Base-by-base conservation (phyloP, 1,284 basidiomycete species). In the Erythrobasidium hasegawianum region DNA sequence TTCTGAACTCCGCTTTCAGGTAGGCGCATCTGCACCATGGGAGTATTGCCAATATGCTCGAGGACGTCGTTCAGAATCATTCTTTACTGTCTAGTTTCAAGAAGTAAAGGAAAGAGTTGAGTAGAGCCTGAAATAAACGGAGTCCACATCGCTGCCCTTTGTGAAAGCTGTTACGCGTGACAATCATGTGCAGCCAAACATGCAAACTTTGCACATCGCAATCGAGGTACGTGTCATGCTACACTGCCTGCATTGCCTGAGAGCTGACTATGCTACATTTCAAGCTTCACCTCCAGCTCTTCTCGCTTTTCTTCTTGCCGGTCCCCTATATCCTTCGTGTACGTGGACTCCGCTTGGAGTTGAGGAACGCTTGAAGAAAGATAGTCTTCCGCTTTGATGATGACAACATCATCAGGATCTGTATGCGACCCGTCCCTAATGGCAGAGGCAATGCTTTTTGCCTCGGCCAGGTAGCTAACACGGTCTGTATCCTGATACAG, bases 21-120 rank as follows among this genome's bases (percentile, higher is more conserved):
- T 11, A 18, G 54, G 5, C 2, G 24, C 54, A 38, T 89, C 83
- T 71, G 4, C 33, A 97, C 85, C 71, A 98, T 83, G 2, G 94
- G 95, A 0, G 95, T 97, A 72, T 90, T 82, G 4, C 94, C 94
- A 24, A 97, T 86, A 14, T 65, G 41, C 20, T 65, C 62, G 9
- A 65, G 62, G 56, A 65, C 56, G 20, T 55, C 47, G 56, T 65
- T 56, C 45, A 58, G 45, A 29, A 65, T 57, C 62, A 65, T 65
- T 29, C 9, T 58, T n/a, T n/a, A n/a, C n/a, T 39, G 29, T 45
- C n/a, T n/a, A 47, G 16, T 14, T 47, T 24, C 14, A 47, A 14
- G n/a, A 47, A 24, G 43, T n/a, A n/a, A n/a, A n/a, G 33, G 33
- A 33, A 33, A 11, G 33, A 33, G 33, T 33, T 4, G 33, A 11